Percentiles rank a stretch among this genome's conserved stretches.
phyloP scores from a whole-genome alignment of 192 early-diverging fungal genomes.

The Coemansia reversa region DNA sequence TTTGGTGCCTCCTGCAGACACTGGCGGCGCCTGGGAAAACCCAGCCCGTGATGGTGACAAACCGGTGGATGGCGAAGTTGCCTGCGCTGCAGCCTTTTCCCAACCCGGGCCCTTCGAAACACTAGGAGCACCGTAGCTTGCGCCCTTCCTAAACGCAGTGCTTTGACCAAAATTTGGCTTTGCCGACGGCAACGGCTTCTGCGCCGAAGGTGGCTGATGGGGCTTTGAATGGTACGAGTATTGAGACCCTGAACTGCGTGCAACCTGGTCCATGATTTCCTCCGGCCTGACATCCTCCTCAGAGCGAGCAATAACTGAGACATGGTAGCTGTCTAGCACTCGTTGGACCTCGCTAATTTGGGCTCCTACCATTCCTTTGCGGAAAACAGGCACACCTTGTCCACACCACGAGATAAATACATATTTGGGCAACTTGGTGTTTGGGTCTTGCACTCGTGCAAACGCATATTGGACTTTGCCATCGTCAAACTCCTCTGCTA shows the following conservation, averaged over 20 bases:
- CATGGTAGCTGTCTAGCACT: conserved; percentile 65
- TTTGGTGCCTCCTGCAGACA: conserved; percentile 11
- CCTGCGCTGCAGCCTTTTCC: conserved; percentile 12
- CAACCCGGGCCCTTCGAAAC: conserved; percentile 34
- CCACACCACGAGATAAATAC: conserved; percentile 96
- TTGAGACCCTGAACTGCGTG: conserved; percentile 83
- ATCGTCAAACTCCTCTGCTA: conserved; percentile 89
- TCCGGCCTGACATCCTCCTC: conserved; percentile 79
- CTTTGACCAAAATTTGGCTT: conserved; percentile 38
- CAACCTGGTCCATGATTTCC: conserved; percentile 82
- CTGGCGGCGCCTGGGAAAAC: conserved; percentile 6
- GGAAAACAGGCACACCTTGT: conserved; percentile 85
- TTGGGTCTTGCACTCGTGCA: conserved; percentile 78
- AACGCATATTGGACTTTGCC: conserved; percentile 90
- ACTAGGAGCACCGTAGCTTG: conserved; percentile 32
- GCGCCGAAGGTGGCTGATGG: conserved; percentile 16
- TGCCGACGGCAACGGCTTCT: conserved; percentile 12
- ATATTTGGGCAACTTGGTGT: conserved; percentile 82
- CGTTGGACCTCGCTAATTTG: conserved; percentile 76
- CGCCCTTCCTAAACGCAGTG: conserved; percentile 35
- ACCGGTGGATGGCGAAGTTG: conserved; percentile 3
- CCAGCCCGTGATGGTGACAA: background rate
- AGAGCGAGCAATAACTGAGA: conserved; percentile 83
- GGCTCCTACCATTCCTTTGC: conserved; percentile 84
- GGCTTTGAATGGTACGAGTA: conserved; percentile 66